Percentiles rank a stretch among this genome's conserved stretches.
Evolutionary conservation across 2,329 filamentous ascomycete genomes (phyloP).

Genomic region (Rhynchosporium secalis): DNA sequence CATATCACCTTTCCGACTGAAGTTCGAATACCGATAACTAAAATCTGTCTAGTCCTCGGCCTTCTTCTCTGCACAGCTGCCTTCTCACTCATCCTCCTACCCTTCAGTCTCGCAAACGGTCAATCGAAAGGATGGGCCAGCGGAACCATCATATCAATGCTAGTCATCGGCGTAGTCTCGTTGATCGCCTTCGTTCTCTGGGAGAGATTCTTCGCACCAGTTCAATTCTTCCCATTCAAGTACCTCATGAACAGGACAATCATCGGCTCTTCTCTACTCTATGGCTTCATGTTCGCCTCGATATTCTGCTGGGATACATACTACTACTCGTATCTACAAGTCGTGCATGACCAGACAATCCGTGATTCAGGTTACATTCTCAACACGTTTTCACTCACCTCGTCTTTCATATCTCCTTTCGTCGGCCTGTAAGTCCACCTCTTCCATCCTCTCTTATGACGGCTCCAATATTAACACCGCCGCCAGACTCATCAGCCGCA

Average conservation of each 20-base stretch:
- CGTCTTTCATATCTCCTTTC: constrained; percentile 49
- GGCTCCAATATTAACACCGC: neutral
- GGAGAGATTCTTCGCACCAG: constrained; percentile 57
- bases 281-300: constrained; percentile 46
- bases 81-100: constrained; percentile 29
- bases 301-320: constrained; percentile 55
- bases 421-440: constrained; percentile 43
- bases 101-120: constrained; percentile 28
- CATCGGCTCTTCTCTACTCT: constrained; percentile 46
- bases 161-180: constrained; percentile 56
- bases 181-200: constrained; percentile 56
- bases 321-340: constrained; percentile 52
- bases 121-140: constrained; percentile 47
- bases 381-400: constrained; percentile 52
- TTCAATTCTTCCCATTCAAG: constrained; percentile 56
- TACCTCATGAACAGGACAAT: constrained; percentile 52
- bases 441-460: neutral
- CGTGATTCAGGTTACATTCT: constrained; percentile 51
- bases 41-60: constrained; percentile 17
- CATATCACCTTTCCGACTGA: neutral
- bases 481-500: constrained; percentile 45
- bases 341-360: constrained; percentile 51
- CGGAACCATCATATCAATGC: constrained; percentile 53
- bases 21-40: neutral
- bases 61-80: constrained; percentile 27